A percentile compares a stretch with the other conserved stretches of the same genome.
phyloP scores from a whole-genome alignment of 2,329 filamentous ascomycete species.

The Alternaria viburni region DNA sequence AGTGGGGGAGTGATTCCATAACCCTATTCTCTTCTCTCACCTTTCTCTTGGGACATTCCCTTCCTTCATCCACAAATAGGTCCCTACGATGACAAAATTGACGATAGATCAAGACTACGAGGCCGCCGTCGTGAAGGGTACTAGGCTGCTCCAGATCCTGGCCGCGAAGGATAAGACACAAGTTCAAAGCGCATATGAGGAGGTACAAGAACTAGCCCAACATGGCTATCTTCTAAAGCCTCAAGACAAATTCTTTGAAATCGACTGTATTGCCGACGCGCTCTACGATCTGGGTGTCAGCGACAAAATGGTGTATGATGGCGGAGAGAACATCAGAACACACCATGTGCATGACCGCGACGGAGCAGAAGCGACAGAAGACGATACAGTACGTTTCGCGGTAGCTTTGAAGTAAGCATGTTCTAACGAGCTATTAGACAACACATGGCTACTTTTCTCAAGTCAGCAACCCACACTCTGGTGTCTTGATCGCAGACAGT shows the following conservation, averaged over 20 bases:
- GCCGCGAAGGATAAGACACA: neutral
- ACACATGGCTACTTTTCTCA: neutral
- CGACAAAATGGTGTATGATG: neutral
- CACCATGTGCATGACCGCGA: neutral
- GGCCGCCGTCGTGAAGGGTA: neutral
- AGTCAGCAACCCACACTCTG: neutral
- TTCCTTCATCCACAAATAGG: neutral
- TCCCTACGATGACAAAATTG: neutral
- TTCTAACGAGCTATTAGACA: neutral
- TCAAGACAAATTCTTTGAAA: neutral
- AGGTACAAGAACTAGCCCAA: neutral
- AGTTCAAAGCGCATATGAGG: neutral
- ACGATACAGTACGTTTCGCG: neutral
- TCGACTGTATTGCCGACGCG: neutral
- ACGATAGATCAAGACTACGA: neutral
- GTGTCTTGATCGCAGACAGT: neutral
- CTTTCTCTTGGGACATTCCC: neutral
- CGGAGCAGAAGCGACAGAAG: neutral
- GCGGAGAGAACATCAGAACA: neutral
- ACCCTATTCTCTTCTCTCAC: neutral
- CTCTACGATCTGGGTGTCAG: neutral
- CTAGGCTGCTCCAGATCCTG: neutral
- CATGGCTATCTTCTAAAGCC: neutral
- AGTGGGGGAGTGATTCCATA: neutral
- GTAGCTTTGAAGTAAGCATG: fast-evolving